phyloP scores from a whole-genome alignment of 768 basidiomycete genomes.

The Mycena venus region DNA sequence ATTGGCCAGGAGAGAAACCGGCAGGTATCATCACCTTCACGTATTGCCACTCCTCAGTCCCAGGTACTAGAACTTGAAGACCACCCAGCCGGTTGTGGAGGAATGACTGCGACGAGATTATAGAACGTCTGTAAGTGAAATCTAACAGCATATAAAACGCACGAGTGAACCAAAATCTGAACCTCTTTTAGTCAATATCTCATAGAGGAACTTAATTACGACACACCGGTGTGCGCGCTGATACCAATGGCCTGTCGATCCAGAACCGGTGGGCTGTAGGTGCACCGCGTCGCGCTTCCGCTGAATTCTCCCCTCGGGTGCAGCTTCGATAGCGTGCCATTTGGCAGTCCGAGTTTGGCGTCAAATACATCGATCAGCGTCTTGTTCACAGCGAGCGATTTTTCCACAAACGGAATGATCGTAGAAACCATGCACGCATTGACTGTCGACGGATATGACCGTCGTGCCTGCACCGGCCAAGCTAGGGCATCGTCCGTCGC shows the following conservation, averaged over 20 bases:
- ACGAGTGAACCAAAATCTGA: conserved; percentile 47
- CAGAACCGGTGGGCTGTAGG: conserved; percentile 50
- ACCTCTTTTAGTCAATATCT: background rate
- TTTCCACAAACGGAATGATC: conserved; percentile 40
- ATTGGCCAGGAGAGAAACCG: background rate
- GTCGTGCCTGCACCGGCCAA: conserved; percentile 55
- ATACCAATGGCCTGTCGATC: conserved; percentile 55
- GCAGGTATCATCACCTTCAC: conserved; percentile 48
- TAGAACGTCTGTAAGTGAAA: conserved; percentile 2
- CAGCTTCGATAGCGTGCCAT: conserved; percentile 50
- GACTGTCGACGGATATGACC: conserved; percentile 59
- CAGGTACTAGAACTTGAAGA: conserved; percentile 58
- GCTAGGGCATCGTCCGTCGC: conserved; percentile 64
- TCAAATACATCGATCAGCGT: conserved; percentile 59
- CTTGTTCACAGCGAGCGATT: conserved; percentile 49
- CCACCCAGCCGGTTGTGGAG: conserved; percentile 60
- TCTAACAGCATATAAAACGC: background rate
- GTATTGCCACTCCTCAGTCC: conserved; percentile 53
- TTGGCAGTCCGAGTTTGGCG: conserved; percentile 55
- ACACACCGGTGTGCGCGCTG: conserved; percentile 66
- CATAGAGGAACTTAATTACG: conserved; percentile 40
- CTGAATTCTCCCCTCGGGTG: conserved; percentile 53
- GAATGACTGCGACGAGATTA: conserved; percentile 42
- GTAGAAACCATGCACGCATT: conserved; percentile 52
- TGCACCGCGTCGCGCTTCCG: conserved; percentile 59